phyloP scores from a whole-genome alignment of 495 filamentous ascomycete species.

The Trichoderma virens region DNA sequence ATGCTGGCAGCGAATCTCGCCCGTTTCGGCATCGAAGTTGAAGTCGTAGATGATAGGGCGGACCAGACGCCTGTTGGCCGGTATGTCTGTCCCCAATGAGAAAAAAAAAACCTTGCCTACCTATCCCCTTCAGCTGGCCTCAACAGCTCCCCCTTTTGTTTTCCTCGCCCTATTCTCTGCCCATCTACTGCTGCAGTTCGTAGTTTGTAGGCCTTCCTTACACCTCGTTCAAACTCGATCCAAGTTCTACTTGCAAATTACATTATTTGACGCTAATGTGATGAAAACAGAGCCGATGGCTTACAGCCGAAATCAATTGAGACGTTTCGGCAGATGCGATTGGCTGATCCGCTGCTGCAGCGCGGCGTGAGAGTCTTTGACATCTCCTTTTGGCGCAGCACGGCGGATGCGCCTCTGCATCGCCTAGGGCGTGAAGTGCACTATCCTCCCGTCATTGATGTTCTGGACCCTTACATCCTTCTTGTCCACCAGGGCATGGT shows the following conservation, averaged over 20 bases:
- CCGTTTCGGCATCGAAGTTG: slow-evolving; percentile 54
- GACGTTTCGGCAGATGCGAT: slow-evolving; percentile 50
- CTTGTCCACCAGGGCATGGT: slow-evolving; percentile 71
- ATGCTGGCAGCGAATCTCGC: slow-evolving; percentile 64
- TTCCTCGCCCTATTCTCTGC: neutral
- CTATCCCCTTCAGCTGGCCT: neutral
- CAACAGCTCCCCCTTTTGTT: neutral
- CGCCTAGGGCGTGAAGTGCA: slow-evolving; percentile 45
- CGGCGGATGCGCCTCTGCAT: slow-evolving; percentile 41
- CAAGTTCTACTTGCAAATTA: neutral
- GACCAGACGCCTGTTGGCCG: slow-evolving; percentile 56
- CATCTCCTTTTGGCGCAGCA: slow-evolving; percentile 65
- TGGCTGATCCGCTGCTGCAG: slow-evolving; percentile 54
- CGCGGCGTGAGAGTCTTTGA: slow-evolving; percentile 61
- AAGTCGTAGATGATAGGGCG: slow-evolving; percentile 55
- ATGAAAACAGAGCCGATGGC: slow-evolving; percentile 49
- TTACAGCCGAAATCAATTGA: slow-evolving; percentile 52
- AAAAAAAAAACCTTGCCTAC: neutral
- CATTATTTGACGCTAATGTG: neutral
- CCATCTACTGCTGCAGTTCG: too few species aligned
- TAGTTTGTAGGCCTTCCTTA: too few species aligned
- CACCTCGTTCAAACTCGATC: neutral
- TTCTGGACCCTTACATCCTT: slow-evolving; percentile 62
- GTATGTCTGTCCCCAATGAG: slow-evolving; percentile 14
- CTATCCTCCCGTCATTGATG: slow-evolving; percentile 53